Base-by-base conservation (phyloP, 2,329 filamentous ascomycete species). In the Alternaria conjuncta region DNA sequence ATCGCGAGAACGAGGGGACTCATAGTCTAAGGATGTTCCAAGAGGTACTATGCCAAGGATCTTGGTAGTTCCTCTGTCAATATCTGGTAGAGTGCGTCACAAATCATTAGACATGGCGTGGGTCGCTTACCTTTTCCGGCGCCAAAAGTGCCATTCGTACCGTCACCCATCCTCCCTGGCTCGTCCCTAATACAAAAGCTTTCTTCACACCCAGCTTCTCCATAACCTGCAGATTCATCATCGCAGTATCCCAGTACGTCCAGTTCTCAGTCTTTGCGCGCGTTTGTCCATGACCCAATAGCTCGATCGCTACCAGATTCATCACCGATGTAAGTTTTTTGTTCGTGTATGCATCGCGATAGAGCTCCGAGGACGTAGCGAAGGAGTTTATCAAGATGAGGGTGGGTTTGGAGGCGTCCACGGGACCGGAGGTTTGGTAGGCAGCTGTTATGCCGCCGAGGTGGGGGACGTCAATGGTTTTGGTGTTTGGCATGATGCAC, bases 211-310 rank as follows among this genome's bases (percentile, higher is more conserved):
- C 76, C 8, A 86, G 61, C 2, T 68, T 71, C 23, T 81, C 77
- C 62, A 83, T 70, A 6, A 81, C 80, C 65, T 81, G 78, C 12
- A 82, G 25, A 55, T 79, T 79, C 79, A 82, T 86, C 57, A 82
- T 79, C 2, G 84, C 84, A 0, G 84, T 82, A 68, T 86, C 85
- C 86, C 85, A 87, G 70, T 87, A 87, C 6, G 85, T 87, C 69
- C 81, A 87, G 50, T 85, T 79, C 61, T 84, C 81, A 4, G 71
- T 66, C 21, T 77, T 74, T 5, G 81, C 80, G 10, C 81, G 75
- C 5, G 85, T 87, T 60, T 82, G 73, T 5, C 85, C 85, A 70
- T 87, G 85, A 21, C 85, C 86, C 11, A 87, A 79, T 6, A 83
- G 79, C 71, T 87, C 85, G 61, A 87, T 85, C 13, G 85, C 83